phyloP scores from a whole-genome alignment of 257 asterid species.

The Plantago elongata region DNA sequence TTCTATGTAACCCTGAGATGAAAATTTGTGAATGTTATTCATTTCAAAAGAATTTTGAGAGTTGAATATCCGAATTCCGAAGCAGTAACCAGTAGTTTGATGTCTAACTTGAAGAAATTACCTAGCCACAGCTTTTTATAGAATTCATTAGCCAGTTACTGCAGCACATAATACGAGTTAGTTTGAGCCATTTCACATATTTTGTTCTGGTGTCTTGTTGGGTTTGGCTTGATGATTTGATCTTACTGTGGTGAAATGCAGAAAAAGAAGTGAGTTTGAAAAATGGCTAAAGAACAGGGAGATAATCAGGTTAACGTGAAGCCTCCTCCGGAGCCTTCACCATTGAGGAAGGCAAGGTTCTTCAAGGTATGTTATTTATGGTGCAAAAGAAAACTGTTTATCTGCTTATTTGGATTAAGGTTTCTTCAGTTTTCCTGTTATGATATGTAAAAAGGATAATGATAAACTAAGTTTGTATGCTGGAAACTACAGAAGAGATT shows the following conservation, averaged over 20 bases:
- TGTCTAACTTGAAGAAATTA: too few relatives aligned
- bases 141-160: too few relatives aligned
- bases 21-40: too few relatives aligned
- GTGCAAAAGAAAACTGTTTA: background rate
- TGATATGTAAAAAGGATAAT: background rate
- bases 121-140: too few relatives aligned
- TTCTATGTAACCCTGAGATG: too few relatives aligned
- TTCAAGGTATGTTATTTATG: slow-evolving; percentile 40
- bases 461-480: too few relatives aligned
- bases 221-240: background rate
- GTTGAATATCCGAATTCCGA: too few relatives aligned
- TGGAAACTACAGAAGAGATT: too few relatives aligned
- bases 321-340: slow-evolving; percentile 83
- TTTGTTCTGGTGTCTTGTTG: background rate
- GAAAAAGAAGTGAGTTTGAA: slow-evolving; percentile 11
- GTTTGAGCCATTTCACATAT: background rate
- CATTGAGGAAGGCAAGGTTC: slow-evolving; percentile 63
- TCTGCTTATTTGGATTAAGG: background rate
- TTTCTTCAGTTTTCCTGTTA: background rate
- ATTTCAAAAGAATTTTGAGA: too few relatives aligned
- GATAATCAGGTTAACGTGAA: slow-evolving; percentile 30
- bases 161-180: background rate
- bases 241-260: background rate
- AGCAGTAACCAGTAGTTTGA: too few relatives aligned
- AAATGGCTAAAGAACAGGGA: slow-evolving; percentile 50